A percentile compares a stretch with the other conserved stretches of the same genome.
phyloP scores from a whole-genome alignment of 1,284 basidiomycete species.

The Lentinus polychrous region DNA sequence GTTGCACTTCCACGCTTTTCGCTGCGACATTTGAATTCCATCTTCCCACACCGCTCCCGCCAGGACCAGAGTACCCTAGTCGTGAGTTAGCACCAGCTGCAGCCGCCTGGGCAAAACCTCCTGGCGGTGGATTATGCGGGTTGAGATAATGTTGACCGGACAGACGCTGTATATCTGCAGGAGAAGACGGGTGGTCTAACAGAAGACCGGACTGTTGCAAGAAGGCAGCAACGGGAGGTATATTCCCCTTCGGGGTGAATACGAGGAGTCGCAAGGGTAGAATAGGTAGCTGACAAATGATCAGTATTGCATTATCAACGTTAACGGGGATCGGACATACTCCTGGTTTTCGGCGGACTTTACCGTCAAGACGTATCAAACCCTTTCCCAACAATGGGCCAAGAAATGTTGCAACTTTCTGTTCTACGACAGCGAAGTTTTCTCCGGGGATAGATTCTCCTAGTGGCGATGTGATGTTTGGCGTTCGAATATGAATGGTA shows the following conservation, averaged over 20 bases:
- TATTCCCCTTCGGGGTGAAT: slow-evolving; percentile 89
- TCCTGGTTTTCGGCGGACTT: slow-evolving; percentile 55
- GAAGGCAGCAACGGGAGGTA: slow-evolving; percentile 72
- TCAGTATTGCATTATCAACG: slow-evolving; percentile 9
- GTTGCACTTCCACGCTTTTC: slow-evolving; percentile 86
- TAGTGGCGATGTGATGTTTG: slow-evolving; percentile 38
- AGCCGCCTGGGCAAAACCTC: slow-evolving; percentile 47
- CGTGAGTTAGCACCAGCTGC: slow-evolving; percentile 31
- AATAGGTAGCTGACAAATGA: slow-evolving; percentile 56
- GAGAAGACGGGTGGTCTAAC: slow-evolving; percentile 74
- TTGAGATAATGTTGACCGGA: slow-evolving; percentile 73
- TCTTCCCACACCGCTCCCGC: slow-evolving; percentile 34
- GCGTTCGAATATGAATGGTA: slow-evolving; percentile 77
- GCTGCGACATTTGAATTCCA: slow-evolving; percentile 62
- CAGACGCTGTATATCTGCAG: slow-evolving; percentile 52
- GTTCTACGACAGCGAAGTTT: slow-evolving; percentile 82
- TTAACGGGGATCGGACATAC: slow-evolving; percentile 36
- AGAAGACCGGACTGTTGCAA: slow-evolving; percentile 64
- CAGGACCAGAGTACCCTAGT: slow-evolving; percentile 33
- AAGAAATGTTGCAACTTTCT: slow-evolving; percentile 69
- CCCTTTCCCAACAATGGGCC: slow-evolving; percentile 80
- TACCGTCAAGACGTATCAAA: slow-evolving; percentile 79
- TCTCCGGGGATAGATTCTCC: slow-evolving; percentile 53
- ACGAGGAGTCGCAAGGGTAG: slow-evolving; percentile 81
- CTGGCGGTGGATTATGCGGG: slow-evolving; percentile 79